phyloP scores from a whole-genome alignment of 202 grass and related monocot genomes.

The Dendrocalamus latiflorus region DNA sequence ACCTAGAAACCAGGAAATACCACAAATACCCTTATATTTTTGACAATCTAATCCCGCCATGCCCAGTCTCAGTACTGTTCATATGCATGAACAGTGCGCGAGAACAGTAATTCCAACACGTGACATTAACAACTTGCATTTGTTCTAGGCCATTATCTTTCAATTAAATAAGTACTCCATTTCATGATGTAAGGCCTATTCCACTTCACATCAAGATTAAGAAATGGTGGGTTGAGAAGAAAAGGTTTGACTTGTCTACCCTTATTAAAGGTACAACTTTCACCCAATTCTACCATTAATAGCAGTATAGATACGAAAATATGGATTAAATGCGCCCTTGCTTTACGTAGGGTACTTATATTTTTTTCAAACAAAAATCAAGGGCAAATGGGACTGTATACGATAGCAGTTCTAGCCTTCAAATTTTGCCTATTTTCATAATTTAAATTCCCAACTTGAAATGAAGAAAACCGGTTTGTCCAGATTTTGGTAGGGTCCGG shows the following conservation, averaged over 20 bases:
- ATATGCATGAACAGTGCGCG: too few species aligned
- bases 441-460: conserved; percentile 15
- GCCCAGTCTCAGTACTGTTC: too few species aligned
- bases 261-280: neutral
- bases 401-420: neutral
- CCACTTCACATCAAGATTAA: neutral
- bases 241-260: neutral
- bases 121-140: too few species aligned
- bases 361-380: neutral
- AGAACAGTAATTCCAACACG: too few species aligned
- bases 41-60: too few species aligned
- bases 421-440: neutral
- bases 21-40: too few species aligned
- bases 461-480: conserved; percentile 1
- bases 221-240: neutral
- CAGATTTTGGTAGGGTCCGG: too few species aligned
- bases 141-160: too few species aligned
- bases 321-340: neutral
- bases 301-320: neutral
- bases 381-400: neutral
- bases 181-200: neutral
- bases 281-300: neutral
- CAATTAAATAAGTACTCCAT: neutral
- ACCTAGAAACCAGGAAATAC: too few species aligned
- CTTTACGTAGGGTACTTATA: neutral